These are phyloP conservation scores for Angomonas ambiguus DNA, from an alignment of 208 protist genomes.

Conservation along the genomic window DNA sequence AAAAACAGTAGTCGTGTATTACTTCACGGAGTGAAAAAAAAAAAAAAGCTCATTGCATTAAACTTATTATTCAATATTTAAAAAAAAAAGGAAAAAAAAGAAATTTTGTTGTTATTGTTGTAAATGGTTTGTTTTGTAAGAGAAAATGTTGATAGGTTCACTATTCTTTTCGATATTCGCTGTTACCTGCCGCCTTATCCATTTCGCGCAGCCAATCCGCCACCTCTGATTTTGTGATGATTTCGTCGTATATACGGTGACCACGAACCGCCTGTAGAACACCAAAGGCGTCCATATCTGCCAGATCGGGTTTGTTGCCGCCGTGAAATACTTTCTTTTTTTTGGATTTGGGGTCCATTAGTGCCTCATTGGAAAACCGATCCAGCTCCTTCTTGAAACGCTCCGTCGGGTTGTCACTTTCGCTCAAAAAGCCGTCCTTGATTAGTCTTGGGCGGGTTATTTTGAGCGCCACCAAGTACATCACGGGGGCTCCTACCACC, in stretches of 20 bases:
- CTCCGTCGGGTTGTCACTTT: conserved; percentile 42
- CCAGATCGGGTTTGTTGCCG: conserved; percentile 77
- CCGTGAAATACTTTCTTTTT: conserved; percentile 75
- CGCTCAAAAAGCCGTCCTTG: conserved; percentile 55
- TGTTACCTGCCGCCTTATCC: neutral
- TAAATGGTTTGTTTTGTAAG: neutral
- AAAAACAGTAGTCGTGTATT: no score
- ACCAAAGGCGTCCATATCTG: conserved; percentile 86
- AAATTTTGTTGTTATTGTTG: neutral
- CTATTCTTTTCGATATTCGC: neutral
- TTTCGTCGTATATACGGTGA: conserved; percentile 80
- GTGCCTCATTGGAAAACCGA: conserved; percentile 56
- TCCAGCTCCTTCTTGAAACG: conserved; percentile 67
- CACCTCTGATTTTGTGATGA: conserved; percentile 52
- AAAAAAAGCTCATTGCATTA: neutral
- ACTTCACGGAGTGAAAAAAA: neutral
- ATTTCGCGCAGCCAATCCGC: conserved; percentile 44
- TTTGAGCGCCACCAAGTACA: conserved; percentile 79
- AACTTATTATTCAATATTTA: neutral
- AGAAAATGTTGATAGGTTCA: neutral
- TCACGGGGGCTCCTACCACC: conserved; percentile 85
- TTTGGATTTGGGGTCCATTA: conserved; percentile 50
- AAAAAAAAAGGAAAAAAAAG: neutral
- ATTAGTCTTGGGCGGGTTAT: conserved; percentile 73
- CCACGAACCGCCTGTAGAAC: conserved; percentile 83